phyloP scores from a whole-genome alignment of 257 asterid genomes.

The Sherardia arvensis region DNA sequence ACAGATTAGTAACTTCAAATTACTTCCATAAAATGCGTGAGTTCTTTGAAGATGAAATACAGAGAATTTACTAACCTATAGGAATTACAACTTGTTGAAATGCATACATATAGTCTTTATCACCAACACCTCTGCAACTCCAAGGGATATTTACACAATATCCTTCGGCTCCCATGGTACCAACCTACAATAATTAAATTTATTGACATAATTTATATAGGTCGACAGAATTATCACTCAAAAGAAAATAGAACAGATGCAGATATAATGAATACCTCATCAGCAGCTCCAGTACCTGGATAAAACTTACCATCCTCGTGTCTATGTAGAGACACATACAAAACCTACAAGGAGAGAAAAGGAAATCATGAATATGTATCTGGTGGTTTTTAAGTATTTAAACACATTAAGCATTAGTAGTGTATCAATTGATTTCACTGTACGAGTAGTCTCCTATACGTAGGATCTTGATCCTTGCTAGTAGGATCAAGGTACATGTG shows the following conservation, averaged over 20 bases:
- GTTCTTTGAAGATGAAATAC: too few species aligned
- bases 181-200: slow-evolving; percentile 44
- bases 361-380: background rate
- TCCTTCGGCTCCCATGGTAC: slow-evolving; percentile 89
- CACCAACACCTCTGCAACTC: slow-evolving; percentile 95
- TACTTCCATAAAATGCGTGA: too few species aligned
- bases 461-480: background rate
- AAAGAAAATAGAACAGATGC: background rate
- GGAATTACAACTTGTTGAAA: slow-evolving; percentile 92
- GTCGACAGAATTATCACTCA: background rate
- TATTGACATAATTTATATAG: background rate
- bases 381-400: background rate
- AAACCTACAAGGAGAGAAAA: slow-evolving; percentile 45
- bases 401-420: background rate
- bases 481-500: background rate
- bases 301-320: slow-evolving; percentile 91
- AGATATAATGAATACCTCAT: slow-evolving; percentile 46
- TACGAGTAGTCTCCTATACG: background rate
- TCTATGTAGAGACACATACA: slow-evolving; percentile 91
- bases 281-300: slow-evolving; percentile 97
- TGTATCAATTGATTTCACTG: background rate
- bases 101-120: slow-evolving; percentile 86
- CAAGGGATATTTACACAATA: slow-evolving; percentile 93
- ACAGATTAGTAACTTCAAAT: slow-evolving; percentile 23
- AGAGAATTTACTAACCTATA: slow-evolving; percentile 42